Percentiles rank a stretch among this genome's conserved stretches.
Evolutionary conservation across 768 basidiomycete genomes (phyloP).

Genomic region (Suillus tomentosus): DNA sequence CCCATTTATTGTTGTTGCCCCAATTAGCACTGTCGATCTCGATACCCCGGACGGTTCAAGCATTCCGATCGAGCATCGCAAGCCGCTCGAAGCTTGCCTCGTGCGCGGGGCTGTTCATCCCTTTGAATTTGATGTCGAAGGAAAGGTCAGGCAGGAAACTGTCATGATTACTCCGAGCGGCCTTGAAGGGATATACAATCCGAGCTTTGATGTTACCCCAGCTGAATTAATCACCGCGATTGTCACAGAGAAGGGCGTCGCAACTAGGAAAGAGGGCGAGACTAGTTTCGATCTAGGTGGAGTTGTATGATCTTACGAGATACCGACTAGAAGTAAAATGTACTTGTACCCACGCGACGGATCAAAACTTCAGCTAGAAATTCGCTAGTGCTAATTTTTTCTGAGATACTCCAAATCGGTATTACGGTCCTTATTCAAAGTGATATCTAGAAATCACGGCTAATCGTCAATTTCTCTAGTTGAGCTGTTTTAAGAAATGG

Average conservation of each 20-base stretch:
- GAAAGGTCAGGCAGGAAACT: slow-evolving; percentile 63
- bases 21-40: slow-evolving; percentile 90
- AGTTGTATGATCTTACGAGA: slow-evolving; percentile 16
- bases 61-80: slow-evolving; percentile 94
- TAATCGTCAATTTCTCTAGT: not conserved
- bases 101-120: slow-evolving; percentile 82
- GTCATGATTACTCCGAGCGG: slow-evolving; percentile 81
- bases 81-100: slow-evolving; percentile 83
- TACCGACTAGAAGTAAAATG: not conserved
- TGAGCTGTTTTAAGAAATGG: not conserved
- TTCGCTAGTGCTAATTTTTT: not conserved
- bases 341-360: not conserved
- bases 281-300: slow-evolving; percentile 62
- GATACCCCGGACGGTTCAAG: slow-evolving; percentile 70
- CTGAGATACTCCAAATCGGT: not conserved
- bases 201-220: slow-evolving; percentile 96
- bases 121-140: slow-evolving; percentile 37
- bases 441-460: not conserved
- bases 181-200: slow-evolving; percentile 75
- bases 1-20: slow-evolving; percentile 92
- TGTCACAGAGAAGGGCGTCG: slow-evolving; percentile 94
- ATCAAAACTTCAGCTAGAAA: slow-evolving; percentile 6
- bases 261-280: slow-evolving; percentile 63
- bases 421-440: not conserved
- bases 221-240: slow-evolving; percentile 93